Evolutionary conservation across 257 asterid species (phyloP), one percentile per base, ranked within the genome.

Genomic region (Avicennia marina): DNA sequence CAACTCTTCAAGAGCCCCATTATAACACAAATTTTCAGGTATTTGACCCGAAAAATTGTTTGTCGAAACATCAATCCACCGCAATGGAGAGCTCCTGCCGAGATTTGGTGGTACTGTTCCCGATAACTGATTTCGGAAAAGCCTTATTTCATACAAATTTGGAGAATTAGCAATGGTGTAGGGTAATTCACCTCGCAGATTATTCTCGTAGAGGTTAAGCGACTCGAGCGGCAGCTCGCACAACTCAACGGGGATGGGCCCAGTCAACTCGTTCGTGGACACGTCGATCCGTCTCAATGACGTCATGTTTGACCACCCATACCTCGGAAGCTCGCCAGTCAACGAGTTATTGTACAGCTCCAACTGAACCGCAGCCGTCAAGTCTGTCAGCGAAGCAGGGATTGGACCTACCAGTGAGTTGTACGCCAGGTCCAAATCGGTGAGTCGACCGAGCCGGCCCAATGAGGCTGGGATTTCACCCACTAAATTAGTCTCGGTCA

Each of bases 271-370:
- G 76, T 93, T 93, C 96, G 84, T 93, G 12, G 99, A 93, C 39
- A 78, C 89, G 60, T 93, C 99, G 6, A 93, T 47, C 62, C 91
- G 76, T 78, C 95, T 54, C 63, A 93, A 43, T 21, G 93, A 81
- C 60, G 77, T 77, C 99, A 93, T 81, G 11, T 81, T 86, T 3
- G 82, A 64, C 99, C 99, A 93, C 41, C 99, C 99, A 10, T 43
- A 40, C 53, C 61, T 65, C 58, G 97, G 97, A 5, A 93, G 19
- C 64, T 72, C 96, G 3, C 99, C 99, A 6, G 75, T 75, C 57
- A 93, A 55, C 22, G 99, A 77, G 76, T 93, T 93, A 56, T 86
- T 93, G 46, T 82, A 93, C 39, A 93, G 95, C 86, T 93, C 99
- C 39, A 93, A 63, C 74, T 93, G 99, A 1, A 84, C 90, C 26